Evolutionary conservation across 805 yeast genomes (phyloP), one percentile per base, ranked within the genome.

Genomic region (Huiozyma sinensis): DNA sequence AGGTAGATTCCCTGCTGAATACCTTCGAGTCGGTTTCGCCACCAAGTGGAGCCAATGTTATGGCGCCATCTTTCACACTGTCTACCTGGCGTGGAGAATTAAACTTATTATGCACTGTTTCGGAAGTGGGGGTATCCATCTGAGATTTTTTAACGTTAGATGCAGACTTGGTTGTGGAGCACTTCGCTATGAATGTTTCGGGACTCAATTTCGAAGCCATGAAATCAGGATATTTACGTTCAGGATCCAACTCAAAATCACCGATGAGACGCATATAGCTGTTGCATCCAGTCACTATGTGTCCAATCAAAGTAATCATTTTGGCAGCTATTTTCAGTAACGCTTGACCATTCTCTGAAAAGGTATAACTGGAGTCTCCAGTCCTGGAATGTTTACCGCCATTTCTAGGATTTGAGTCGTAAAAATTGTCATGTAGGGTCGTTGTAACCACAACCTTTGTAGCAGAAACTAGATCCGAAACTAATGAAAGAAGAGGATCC

Each of bases 201-300:
- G 88, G 79, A 6, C 78, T 71, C 3, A 83, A 70, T 46, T 72
- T 70, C 60, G 79, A 73, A 28, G 59, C 60, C 7, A 71, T 61
- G 50, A 82, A 82, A 57, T 84, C 83, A 1, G 86, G 81, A 55
- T 82, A 83, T 17, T 75, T 66, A 54, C 87, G 71, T 36, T 76
- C 79, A 1, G 67, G 58, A 24, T 77, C 73, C 39, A 83, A 63
- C 52, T 72, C 73, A 57, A 81, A 80, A 50, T 81, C 84, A n/a
- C 83, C 83, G n/a, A 79, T 73, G 13, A 76, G 56, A 7, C 73
- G 68, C 30, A 81, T 57, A 36, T 79, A 67, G 44, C 66, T 70
- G 48, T 72, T 60, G 43, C 81, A 77, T 7, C 77, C 73, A 1
- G 61, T 54, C 17, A 77, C 67, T 1, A 81, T 73, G 17, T 60